Conservation (phyloP, 2,329 filamentous ascomycete species). For the Arthrocladium fulminans region DNA sequence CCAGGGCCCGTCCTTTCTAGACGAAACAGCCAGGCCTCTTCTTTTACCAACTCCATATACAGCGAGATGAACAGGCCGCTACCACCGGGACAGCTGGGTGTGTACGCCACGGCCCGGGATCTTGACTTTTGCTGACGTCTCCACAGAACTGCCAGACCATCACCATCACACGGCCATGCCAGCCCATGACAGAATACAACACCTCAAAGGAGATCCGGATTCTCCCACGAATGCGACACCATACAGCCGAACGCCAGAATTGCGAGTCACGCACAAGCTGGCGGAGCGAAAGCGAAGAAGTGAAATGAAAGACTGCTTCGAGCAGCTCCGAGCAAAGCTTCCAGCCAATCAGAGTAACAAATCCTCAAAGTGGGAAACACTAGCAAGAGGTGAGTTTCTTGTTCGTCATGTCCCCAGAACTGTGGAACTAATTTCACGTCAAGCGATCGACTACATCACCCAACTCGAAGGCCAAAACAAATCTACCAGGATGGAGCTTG, state of each 20-base stretch:
- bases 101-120: conserved; percentile 10
- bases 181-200: conserved; percentile 41
- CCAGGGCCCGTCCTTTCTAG: neutral
- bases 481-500: conserved; percentile 31
- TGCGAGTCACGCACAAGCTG: conserved; percentile 42
- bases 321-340: conserved; percentile 36
- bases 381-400: conserved; percentile 35
- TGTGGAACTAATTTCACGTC: conserved; percentile 13
- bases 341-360: conserved; percentile 42
- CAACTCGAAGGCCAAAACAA: conserved; percentile 35
- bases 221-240: conserved; percentile 34
- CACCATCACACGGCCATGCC: conserved; percentile 9
- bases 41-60: conserved; percentile 37
- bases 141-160: conserved; percentile 29
- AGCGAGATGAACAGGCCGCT: conserved; percentile 47
- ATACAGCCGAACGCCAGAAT: conserved; percentile 42
- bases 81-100: conserved; percentile 41
- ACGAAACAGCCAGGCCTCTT: conserved; percentile 4
- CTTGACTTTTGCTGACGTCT: neutral
- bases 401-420: neutral
- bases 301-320: conserved; percentile 46
- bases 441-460: conserved; percentile 42
- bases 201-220: conserved; percentile 39
- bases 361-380: conserved; percentile 45
- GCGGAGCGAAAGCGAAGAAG: conserved; percentile 44